A percentile compares a stretch with the other conserved stretches of the same genome.
Evolutionary conservation across 2,329 filamentous ascomycete species (phyloP).

Genomic region (Aureobasidium leucospermi): DNA sequence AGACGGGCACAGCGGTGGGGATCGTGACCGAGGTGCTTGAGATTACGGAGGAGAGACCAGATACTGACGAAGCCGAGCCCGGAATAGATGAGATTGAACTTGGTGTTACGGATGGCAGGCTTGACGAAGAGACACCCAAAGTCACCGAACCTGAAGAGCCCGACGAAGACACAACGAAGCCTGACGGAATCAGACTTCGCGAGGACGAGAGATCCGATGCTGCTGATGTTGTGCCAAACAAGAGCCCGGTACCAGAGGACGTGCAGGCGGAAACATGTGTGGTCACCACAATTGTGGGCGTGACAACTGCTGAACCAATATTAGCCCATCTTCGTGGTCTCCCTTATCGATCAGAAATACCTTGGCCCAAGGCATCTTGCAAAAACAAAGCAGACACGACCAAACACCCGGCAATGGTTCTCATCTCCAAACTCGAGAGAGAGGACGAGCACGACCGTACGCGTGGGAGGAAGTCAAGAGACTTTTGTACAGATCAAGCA

Average conservation of each 20-base stretch:
- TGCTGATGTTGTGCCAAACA: neutral
- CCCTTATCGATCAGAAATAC: neutral
- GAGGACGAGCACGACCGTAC: neutral
- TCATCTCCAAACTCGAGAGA: neutral
- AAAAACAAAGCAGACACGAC: neutral
- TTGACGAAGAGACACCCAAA: neutral
- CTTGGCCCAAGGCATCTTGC: neutral
- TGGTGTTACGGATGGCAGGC: neutral
- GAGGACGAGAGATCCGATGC: neutral
- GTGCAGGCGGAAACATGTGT: conserved; percentile 7
- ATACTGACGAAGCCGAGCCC: neutral
- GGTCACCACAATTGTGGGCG: conserved; percentile 2
- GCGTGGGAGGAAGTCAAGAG: neutral
- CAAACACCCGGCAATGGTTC: neutral
- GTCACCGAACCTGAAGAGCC: neutral
- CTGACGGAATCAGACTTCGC: neutral
- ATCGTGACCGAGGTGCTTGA: no score
- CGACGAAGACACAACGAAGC: conserved; percentile 3
- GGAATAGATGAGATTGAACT: neutral
- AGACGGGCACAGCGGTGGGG: neutral
- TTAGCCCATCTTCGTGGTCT: neutral
- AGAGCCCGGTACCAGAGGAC: neutral
- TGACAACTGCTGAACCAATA: neutral
- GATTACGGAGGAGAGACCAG: neutral
- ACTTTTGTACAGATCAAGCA: neutral